Percentiles rank a stretch among this genome's conserved stretches.
These are phyloP conservation scores for Fusarium sp. DNA, from an alignment of 2,329 filamentous ascomycete species.

Conservation along the genomic window DNA sequence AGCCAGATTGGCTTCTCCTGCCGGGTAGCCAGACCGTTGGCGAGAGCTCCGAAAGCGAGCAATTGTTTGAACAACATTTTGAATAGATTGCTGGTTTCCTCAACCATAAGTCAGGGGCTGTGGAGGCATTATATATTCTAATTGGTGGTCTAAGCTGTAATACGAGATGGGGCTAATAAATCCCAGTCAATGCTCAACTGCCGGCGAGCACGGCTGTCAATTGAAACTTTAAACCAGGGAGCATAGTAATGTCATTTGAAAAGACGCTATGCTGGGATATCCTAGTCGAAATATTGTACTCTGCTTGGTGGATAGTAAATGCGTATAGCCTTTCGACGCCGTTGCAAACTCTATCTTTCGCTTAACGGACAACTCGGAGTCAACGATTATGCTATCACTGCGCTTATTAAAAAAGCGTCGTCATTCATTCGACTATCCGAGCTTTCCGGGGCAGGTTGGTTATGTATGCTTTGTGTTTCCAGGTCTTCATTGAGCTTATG, in stretches of 20 bases:
- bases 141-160: not conserved
- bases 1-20: slow-evolving; percentile 44
- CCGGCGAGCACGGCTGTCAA: not conserved
- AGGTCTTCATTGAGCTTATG: not conserved
- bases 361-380: not conserved
- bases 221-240: not conserved
- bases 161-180: not conserved
- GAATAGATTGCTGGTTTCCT: not conserved
- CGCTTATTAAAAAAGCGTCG: not conserved
- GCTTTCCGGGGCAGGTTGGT: not conserved
- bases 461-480: not conserved
- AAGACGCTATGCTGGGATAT: not conserved
- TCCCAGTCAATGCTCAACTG: not conserved
- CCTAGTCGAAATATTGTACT: not conserved
- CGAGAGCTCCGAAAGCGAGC: slow-evolving; percentile 10
- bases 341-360: slow-evolving; percentile 19
- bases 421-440: not conserved
- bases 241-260: not conserved
- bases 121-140: not conserved
- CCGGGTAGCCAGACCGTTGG: slow-evolving; percentile 38
- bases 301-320: slow-evolving; percentile 7
- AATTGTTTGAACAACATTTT: slow-evolving; percentile 16
- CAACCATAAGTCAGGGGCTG: fast-evolving
- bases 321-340: not conserved
- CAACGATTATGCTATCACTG: not conserved